phyloP scores from a whole-genome alignment of 2,329 filamentous ascomycete genomes.

The Scedosporium dehoogii region DNA sequence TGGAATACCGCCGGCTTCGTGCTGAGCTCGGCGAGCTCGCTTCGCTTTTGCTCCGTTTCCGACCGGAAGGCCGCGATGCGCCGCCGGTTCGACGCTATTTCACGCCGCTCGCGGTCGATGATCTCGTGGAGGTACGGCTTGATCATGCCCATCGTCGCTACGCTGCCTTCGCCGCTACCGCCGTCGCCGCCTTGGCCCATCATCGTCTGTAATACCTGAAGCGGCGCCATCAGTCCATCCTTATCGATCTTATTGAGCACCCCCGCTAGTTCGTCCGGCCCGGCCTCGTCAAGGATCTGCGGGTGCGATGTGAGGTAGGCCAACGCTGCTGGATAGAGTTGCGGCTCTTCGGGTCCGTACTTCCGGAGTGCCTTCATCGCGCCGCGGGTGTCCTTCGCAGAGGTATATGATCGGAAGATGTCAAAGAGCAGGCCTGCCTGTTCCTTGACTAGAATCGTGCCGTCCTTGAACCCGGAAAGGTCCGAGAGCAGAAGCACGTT shows the following conservation, averaged over 20 bases:
- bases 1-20: constrained; percentile 83
- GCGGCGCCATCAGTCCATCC: constrained; percentile 84
- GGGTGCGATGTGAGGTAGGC: constrained; percentile 87
- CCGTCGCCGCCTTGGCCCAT: constrained; percentile 38
- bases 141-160: constrained; percentile 95
- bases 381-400: constrained; percentile 81
- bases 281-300: constrained; percentile 73
- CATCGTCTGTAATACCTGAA: constrained; percentile 93
- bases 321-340: constrained; percentile 84
- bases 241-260: constrained; percentile 81
- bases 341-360: constrained; percentile 84
- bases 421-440: constrained; percentile 86
- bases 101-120: constrained; percentile 77
- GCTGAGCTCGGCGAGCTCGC: constrained; percentile 67
- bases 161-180: constrained; percentile 29
- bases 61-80: constrained; percentile 74
- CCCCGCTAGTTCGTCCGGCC: constrained; percentile 65
- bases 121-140: constrained; percentile 86
- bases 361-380: constrained; percentile 84
- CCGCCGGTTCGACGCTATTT: constrained; percentile 70
- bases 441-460: constrained; percentile 86
- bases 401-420: constrained; percentile 93
- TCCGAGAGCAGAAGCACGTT: constrained; percentile 91
- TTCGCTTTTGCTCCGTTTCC: constrained; percentile 71
- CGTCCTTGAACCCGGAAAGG: constrained; percentile 79